These are phyloP conservation scores for Leishmania aethiopica DNA, from an alignment of 208 protist genomes.

Conservation along the genomic window DNA sequence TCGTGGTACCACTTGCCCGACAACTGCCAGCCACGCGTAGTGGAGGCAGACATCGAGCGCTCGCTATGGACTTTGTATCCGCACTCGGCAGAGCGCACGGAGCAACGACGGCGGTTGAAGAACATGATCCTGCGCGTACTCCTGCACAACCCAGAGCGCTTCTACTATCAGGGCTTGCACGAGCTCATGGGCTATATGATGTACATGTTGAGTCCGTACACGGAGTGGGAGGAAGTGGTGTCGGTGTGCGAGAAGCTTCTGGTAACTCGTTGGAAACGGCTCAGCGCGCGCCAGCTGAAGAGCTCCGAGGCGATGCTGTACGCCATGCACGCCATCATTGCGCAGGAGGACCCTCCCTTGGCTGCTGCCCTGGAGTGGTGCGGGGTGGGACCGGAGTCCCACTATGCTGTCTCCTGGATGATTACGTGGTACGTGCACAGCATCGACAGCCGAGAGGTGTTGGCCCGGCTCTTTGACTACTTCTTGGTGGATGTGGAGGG, in stretches of 20 bases:
- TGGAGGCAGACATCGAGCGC: constrained; percentile 78
- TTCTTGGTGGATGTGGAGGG: constrained; percentile 63
- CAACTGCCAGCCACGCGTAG: constrained; percentile 80
- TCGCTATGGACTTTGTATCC: constrained; percentile 83
- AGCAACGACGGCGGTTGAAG: constrained; percentile 53
- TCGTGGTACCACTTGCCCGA: constrained; percentile 43
- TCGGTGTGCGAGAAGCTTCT: constrained; percentile 71
- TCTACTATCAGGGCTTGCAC: constrained; percentile 90
- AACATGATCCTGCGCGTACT: constrained; percentile 65
- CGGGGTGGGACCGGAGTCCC: constrained; percentile 78
- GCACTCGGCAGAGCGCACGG: constrained; percentile 40
- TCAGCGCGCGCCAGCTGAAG: constrained; percentile 52
- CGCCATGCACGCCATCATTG: constrained; percentile 74
- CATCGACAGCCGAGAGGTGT: constrained; percentile 41
- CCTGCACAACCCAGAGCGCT: constrained; percentile 45
- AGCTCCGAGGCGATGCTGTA: constrained; percentile 80
- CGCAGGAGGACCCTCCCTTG: constrained; percentile 55
- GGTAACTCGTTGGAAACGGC: constrained; percentile 55
- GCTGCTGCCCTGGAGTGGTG: constrained; percentile 63
- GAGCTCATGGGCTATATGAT: constrained; percentile 86
- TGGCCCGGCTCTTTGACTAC: constrained; percentile 79
- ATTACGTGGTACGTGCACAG: constrained; percentile 88
- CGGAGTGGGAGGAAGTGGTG: constrained; percentile 43
- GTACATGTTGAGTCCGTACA: constrained; percentile 58
- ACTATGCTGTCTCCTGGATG: constrained; percentile 88